These are phyloP conservation scores for Penicillium canariense DNA, from an alignment of 495 filamentous ascomycete species.

Conservation along the genomic window DNA sequence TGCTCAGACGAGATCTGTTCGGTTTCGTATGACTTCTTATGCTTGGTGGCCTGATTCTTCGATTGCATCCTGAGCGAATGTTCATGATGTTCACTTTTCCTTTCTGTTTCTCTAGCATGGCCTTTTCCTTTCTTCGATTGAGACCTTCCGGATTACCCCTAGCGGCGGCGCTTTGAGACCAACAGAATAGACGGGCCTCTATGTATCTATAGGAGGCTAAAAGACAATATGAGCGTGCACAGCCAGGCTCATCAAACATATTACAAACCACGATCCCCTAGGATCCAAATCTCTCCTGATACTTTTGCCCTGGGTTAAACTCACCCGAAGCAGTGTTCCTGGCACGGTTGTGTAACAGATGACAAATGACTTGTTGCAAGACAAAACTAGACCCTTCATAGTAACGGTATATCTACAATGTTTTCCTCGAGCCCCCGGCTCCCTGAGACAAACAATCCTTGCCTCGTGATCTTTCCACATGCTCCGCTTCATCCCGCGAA, in stretches of 20 bases:
- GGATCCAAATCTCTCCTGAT: no score
- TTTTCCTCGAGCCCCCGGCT: conserved; percentile 15
- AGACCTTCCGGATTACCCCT: conserved; percentile 22
- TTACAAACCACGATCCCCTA: not conserved
- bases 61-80: conserved; percentile 11
- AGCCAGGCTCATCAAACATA: not conserved
- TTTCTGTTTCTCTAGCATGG: conserved; percentile 1
- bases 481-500: conserved; percentile 3
- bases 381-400: conserved; percentile 30
- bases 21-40: conserved; percentile 2
- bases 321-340: no score
- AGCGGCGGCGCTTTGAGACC: conserved; percentile 17
- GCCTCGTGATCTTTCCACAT: conserved; percentile 7
- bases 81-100: conserved; percentile 4
- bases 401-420: conserved; percentile 44
- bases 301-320: no score
- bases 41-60: not conserved
- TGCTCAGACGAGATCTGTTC: not conserved
- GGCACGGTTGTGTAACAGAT: not conserved
- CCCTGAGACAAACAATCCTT: conserved; percentile 12
- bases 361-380: conserved; percentile 30
- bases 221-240: conserved; percentile 8
- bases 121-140: conserved; percentile 6
- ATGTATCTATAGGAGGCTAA: conserved; percentile 7
- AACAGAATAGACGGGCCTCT: conserved; percentile 18